These are phyloP conservation scores for Juncus inflexus DNA, from an alignment of 176 grass and related monocot species.

Conservation along the genomic window DNA sequence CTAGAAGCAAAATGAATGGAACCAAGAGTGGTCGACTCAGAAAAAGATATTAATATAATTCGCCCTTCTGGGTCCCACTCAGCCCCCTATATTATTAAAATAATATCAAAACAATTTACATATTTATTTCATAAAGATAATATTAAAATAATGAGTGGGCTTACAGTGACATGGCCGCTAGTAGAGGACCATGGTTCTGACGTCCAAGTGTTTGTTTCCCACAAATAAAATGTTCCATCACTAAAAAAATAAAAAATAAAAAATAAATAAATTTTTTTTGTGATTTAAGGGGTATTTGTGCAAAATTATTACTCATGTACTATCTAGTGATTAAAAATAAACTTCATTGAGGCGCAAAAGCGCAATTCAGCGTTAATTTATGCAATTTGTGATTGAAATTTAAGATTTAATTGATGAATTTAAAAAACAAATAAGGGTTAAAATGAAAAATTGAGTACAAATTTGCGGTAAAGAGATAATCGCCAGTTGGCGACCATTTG, in stretches of 20 bases:
- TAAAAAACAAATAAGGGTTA: slow-evolving; percentile 1
- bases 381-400: no score
- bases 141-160: slow-evolving; percentile 17
- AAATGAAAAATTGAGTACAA: slow-evolving; percentile 46
- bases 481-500: slow-evolving; percentile 89
- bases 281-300: neutral
- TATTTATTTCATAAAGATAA: slow-evolving; percentile 1
- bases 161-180: slow-evolving; percentile 80
- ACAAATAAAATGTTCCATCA: slow-evolving; percentile 93
- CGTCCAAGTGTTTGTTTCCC: slow-evolving; percentile 94
- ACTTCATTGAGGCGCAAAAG: no score
- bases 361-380: no score
- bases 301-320: neutral
- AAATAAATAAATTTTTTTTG: slow-evolving; percentile 28
- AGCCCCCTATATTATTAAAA: slow-evolving; percentile 57
- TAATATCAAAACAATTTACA: slow-evolving; percentile 1
- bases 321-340: no score
- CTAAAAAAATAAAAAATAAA: slow-evolving; percentile 33
- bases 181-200: slow-evolving; percentile 98
- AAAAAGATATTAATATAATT: slow-evolving; percentile 73
- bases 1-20: slow-evolving; percentile 88
- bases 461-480: slow-evolving; percentile 84
- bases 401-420: slow-evolving; percentile 15
- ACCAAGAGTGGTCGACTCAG: slow-evolving; percentile 70
- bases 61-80: slow-evolving; percentile 89